Conservation (phyloP, 129 eudicot species). For the Helichrysum umbraculigerum region DNA sequence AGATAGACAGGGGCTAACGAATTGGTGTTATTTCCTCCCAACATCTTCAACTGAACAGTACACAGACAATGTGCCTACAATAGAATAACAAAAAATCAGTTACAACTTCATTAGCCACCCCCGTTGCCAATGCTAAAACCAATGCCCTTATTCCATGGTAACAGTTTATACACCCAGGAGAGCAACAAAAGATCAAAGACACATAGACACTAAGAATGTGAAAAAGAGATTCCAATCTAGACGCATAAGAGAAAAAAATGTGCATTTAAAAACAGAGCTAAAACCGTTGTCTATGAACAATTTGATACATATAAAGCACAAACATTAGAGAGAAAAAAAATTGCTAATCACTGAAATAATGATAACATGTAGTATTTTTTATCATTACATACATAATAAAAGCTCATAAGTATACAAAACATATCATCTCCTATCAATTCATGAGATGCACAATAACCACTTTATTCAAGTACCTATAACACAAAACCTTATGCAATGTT, state of each 20-base stretch:
- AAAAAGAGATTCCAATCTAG: conserved; percentile 2
- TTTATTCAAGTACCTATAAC: conserved; percentile 19
- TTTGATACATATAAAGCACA: no score
- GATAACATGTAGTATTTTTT: not conserved
- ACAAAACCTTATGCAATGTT: not conserved
- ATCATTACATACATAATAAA: no score
- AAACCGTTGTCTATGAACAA: no score
- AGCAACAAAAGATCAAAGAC: conserved; percentile 1
- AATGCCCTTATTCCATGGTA: not conserved
- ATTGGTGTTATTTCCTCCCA: conserved; percentile 68
- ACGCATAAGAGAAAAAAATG: not conserved
- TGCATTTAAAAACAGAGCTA: not conserved
- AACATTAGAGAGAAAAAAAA: no score
- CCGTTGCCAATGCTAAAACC: not conserved
- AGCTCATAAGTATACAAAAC: not conserved
- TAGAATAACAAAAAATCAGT: conserved; percentile 3
- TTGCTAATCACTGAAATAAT: no score
- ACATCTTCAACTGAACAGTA: conserved; percentile 41
- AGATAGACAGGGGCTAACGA: conserved; percentile 53
- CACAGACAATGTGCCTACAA: conserved; percentile 31
- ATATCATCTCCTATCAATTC: not conserved
- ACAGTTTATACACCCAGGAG: conserved; percentile 11
- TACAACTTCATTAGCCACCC: not conserved
- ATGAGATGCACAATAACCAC: not conserved
- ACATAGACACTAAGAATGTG: not conserved